A percentile compares a stretch with the other conserved stretches of the same genome.
These are phyloP conservation scores for Rutstroemia sp. DNA, from an alignment of 2,329 filamentous ascomycete species.

Conservation along the genomic window DNA sequence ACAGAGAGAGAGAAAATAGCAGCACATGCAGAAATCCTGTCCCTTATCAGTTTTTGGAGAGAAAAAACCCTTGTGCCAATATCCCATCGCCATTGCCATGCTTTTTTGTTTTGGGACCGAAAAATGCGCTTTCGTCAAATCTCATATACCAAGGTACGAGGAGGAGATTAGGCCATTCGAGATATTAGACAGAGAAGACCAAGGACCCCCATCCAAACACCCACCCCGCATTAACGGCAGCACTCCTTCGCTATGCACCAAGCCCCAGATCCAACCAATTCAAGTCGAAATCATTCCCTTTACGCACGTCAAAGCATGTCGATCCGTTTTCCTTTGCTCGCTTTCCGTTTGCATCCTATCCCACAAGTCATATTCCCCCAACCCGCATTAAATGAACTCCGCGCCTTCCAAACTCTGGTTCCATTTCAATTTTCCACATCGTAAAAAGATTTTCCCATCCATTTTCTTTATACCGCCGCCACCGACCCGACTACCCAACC, in stretches of 20 bases:
- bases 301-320: slow-evolving; percentile 13
- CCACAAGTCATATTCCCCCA: slow-evolving; percentile 20
- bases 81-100: slow-evolving; percentile 10
- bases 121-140: slow-evolving; percentile 3
- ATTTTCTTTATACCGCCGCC: slow-evolving; percentile 27
- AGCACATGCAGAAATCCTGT: slow-evolving; percentile 3
- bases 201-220: slow-evolving; percentile 15
- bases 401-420: slow-evolving; percentile 18
- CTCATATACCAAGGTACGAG: slow-evolving; percentile 4
- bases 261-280: slow-evolving; percentile 11
- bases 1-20: neutral
- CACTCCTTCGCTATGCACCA: slow-evolving; percentile 27
- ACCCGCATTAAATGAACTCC: slow-evolving; percentile 32
- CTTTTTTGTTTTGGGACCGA: slow-evolving; percentile 11
- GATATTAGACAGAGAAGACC: slow-evolving; percentile 9
- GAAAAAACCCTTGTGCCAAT: slow-evolving; percentile 2
- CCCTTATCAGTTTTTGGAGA: neutral
- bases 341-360: slow-evolving; percentile 11
- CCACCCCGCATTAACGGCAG: slow-evolving; percentile 9
- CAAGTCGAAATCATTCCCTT: slow-evolving; percentile 9
- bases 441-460: slow-evolving; percentile 16
- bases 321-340: slow-evolving; percentile 12
- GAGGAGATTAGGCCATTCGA: neutral
- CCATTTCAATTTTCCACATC: slow-evolving; percentile 23
- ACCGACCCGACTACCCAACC: slow-evolving; percentile 11